Conservation (phyloP, 1,139 yeast species). For the Candida frijolesensis region DNA sequence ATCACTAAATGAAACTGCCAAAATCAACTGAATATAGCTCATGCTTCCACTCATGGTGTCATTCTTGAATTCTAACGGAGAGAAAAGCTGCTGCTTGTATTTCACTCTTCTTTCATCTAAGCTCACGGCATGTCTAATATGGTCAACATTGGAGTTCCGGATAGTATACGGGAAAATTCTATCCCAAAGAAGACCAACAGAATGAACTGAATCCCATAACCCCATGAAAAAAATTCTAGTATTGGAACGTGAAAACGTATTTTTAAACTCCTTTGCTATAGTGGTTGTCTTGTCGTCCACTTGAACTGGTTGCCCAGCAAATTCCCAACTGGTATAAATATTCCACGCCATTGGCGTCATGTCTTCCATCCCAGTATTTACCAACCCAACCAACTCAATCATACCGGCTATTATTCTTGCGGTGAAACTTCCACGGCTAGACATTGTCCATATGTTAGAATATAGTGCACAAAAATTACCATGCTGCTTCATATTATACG, state of each 20-base stretch:
- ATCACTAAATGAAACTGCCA: constrained; percentile 2
- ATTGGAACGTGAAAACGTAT: constrained; percentile 48
- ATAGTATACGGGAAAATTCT: constrained; percentile 59
- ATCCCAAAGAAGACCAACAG: constrained; percentile 61
- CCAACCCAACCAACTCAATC: constrained; percentile 61
- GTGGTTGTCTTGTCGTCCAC: constrained; percentile 41
- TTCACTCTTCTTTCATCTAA: constrained; percentile 66
- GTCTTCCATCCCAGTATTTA: constrained; percentile 54
- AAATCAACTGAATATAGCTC: constrained; percentile 3
- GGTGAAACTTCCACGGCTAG: constrained; percentile 64
- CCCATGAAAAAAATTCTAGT: constrained; percentile 60
- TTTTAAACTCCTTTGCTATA: constrained; percentile 52
- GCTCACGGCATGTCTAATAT: constrained; percentile 66
- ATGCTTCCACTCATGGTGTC: background rate
- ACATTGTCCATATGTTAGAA: constrained; percentile 10
- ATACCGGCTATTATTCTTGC: constrained; percentile 65
- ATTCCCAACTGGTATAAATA: constrained; percentile 62
- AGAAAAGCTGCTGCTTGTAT: constrained; percentile 57
- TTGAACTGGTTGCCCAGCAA: constrained; percentile 55
- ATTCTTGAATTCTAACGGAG: constrained; percentile 23
- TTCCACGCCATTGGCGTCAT: constrained; percentile 63
- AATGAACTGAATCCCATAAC: constrained; percentile 66
- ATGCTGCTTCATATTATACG: constrained; percentile 7
- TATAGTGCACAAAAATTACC: background rate
- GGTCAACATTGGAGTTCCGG: constrained; percentile 50